Evolutionary conservation across 2,329 filamentous ascomycete genomes (phyloP).

Genomic region (Chalaropsis thielavioides): DNA sequence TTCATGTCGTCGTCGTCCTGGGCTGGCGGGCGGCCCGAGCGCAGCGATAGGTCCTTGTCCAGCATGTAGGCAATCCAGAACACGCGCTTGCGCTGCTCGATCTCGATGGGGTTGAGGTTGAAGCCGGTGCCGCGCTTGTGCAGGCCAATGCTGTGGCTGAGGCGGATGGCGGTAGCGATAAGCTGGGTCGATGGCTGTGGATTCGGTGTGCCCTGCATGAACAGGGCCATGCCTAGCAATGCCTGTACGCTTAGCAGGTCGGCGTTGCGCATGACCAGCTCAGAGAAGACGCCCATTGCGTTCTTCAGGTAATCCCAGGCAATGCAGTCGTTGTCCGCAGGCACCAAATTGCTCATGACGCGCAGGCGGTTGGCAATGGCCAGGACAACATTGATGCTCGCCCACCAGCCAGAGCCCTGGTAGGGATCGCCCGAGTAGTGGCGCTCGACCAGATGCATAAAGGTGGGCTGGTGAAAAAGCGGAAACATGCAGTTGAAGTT

Average conservation of each 20-base stretch:
- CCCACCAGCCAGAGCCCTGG: constrained; percentile 95
- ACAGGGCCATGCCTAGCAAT: constrained; percentile 80
- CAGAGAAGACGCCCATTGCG: constrained; percentile 80
- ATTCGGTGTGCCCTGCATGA: constrained; percentile 91
- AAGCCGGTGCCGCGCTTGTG: constrained; percentile 90
- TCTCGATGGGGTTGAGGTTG: constrained; percentile 83
- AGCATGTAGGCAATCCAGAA: constrained; percentile 54
- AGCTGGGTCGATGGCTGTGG: constrained; percentile 88
- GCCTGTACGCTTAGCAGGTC: constrained; percentile 92
- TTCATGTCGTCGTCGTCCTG: constrained; percentile 70
- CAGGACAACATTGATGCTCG: constrained; percentile 81
- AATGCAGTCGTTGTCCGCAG: constrained; percentile 81
- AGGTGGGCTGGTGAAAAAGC: constrained; percentile 91
- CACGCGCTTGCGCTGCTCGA: constrained; percentile 64
- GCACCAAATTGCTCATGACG: constrained; percentile 87
- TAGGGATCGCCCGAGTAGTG: constrained; percentile 91
- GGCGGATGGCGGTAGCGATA: constrained; percentile 74
- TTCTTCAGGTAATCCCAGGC: constrained; percentile 96
- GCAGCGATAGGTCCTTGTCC: constrained; percentile 48
- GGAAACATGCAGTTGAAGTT: constrained; percentile 99
- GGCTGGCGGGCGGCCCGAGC: constrained; percentile 43
- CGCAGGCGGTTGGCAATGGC: constrained; percentile 87
- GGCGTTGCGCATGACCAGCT: constrained; percentile 89
- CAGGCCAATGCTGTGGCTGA: constrained; percentile 86
- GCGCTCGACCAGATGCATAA: constrained; percentile 90